Evolutionary conservation across 176 grass and related monocot genomes (phyloP), one percentile per base, ranked within the genome.

Genomic region (Raddia distichophylla): DNA sequence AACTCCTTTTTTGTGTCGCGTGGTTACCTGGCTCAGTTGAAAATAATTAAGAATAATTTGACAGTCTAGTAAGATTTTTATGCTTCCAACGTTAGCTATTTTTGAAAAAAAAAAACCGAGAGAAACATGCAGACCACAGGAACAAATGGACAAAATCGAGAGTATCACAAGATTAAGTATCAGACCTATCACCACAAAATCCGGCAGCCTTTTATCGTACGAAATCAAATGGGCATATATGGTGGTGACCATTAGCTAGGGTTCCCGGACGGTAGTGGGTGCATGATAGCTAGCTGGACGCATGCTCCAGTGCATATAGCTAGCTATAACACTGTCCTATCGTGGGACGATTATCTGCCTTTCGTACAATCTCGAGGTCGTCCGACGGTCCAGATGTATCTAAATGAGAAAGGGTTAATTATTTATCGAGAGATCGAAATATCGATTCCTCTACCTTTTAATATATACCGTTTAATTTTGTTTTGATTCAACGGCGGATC

Each of bases 151-250:
- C 17, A 69, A 57, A 50, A 63, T 40, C 40, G 56, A 13, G 5
- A 55, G 8, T 62, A 33, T 43, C 49, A 61, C 45, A 52, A 78
- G 20, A 79, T 40, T 33, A 85, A 53, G 45, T 53, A 72, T 79
- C 47, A 5, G 56, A 54, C 32, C 58, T 64, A 85, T 3, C 51
- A 57, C 59, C 12, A 35, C 13, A 69, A 60, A 60, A 54, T 71
- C 47, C 13, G n/a, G 32, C 19, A 71, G 62, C 12, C 32, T 33
- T 85, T 71, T 64, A 64, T 78, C 83, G 10, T 57, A 43, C 51
- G 43, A 79, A 64, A 71, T 85, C 65, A 44, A 75, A 78, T 40
- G 27, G 66, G 66, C 45, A 78, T 13, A 78, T 77, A 78, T 79
- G 57, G 75, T 71, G 64, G 44, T 69, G 18, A 43, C 19, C 67